These are phyloP conservation scores for Fusarium protoensiforme DNA, from an alignment of 2,329 filamentous ascomycete genomes.

Conservation along the genomic window DNA sequence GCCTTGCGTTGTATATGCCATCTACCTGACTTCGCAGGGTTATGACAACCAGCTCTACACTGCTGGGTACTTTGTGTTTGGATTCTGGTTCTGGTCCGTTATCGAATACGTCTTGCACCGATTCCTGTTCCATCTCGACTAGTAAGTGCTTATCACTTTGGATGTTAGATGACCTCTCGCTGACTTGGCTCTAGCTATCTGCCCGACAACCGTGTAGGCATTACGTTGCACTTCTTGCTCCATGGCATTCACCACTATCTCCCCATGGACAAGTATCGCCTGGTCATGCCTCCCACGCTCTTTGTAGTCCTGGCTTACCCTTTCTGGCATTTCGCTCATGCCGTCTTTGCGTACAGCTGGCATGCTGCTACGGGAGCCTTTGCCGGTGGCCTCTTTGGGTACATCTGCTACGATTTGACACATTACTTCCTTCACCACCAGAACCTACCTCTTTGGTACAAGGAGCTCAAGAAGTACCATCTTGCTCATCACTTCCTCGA, in stretches of 20 bases:
- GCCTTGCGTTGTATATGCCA: slow-evolving; percentile 81
- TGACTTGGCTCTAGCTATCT: slow-evolving; percentile 71
- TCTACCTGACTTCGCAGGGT: slow-evolving; percentile 71
- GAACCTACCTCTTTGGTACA: slow-evolving; percentile 91
- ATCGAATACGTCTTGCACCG: slow-evolving; percentile 91
- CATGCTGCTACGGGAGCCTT: slow-evolving; percentile 80
- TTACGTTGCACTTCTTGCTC: slow-evolving; percentile 91
- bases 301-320: slow-evolving; percentile 86
- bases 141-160: slow-evolving; percentile 65
- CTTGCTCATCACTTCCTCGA: slow-evolving; percentile 97
- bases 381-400: slow-evolving; percentile 93
- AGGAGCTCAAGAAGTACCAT: slow-evolving; percentile 95
- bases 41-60: slow-evolving; percentile 61
- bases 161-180: slow-evolving; percentile 12
- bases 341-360: slow-evolving; percentile 87
- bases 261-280: slow-evolving; percentile 97
- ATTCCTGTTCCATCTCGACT: slow-evolving; percentile 93
- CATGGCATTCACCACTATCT: slow-evolving; percentile 98
- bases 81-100: slow-evolving; percentile 85
- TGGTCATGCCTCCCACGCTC: slow-evolving; percentile 95
- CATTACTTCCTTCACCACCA: slow-evolving; percentile 99
- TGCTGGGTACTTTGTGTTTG: slow-evolving; percentile 73
- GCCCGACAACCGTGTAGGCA: slow-evolving; percentile 87
- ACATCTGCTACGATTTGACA: slow-evolving; percentile 95
- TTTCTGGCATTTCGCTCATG: slow-evolving; percentile 92